These are phyloP conservation scores for Calonectria pauciramosa DNA, from an alignment of 2,329 filamentous ascomycete genomes.

Conservation along the genomic window DNA sequence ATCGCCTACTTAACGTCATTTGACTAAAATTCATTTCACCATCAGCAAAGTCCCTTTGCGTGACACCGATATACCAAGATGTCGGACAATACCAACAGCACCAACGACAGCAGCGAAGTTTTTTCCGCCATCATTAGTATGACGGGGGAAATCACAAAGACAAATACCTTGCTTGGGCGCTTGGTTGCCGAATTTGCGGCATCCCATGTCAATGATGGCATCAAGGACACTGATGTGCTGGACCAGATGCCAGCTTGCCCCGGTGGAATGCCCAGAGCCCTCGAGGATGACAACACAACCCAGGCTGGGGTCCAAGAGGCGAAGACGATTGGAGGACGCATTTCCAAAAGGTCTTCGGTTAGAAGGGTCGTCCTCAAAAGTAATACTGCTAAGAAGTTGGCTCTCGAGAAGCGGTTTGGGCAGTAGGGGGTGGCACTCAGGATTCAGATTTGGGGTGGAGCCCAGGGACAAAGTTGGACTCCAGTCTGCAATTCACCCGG, in stretches of 20 bases:
- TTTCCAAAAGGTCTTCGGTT: not conserved
- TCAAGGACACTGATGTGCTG: not conserved
- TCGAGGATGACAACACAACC: not conserved
- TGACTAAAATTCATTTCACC: not conserved
- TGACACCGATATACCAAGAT: not conserved
- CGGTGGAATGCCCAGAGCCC: not conserved
- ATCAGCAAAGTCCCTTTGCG: not conserved
- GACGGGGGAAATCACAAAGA: not conserved
- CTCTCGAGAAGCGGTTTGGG: not conserved
- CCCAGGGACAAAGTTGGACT: not conserved
- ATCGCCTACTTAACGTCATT: not conserved
- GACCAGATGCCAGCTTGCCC: not conserved
- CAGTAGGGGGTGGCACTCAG: not conserved
- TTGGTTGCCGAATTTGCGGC: not conserved
- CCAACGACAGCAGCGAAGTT: not conserved
- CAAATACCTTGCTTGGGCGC: not conserved
- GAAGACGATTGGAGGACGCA: not conserved
- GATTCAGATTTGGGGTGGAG: not conserved
- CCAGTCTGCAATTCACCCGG: not conserved
- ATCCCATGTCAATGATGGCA: not conserved
- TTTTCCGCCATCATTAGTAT: not conserved
- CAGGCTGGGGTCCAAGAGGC: not conserved
- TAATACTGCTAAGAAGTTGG: not conserved
- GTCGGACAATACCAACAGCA: not conserved
- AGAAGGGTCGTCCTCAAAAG: not conserved